phyloP scores from a whole-genome alignment of 805 yeast species.

The Maudiozyma turicensis region DNA sequence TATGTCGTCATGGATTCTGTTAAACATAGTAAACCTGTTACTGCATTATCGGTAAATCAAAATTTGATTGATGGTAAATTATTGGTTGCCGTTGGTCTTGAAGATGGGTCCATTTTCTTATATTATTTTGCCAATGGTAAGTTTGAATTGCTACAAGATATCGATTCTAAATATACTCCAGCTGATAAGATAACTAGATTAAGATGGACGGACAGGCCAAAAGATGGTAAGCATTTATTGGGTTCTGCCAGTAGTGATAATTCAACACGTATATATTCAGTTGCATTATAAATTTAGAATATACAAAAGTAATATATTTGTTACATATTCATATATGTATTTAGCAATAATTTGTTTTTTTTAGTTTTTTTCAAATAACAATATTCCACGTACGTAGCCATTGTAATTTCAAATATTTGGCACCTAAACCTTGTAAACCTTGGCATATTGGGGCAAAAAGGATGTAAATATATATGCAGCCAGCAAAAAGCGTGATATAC shows the following conservation, averaged over 20 bases:
- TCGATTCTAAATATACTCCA: constrained; percentile 42
- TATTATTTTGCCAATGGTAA: constrained; percentile 30
- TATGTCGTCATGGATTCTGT: constrained; percentile 32
- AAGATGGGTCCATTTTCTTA: constrained; percentile 49
- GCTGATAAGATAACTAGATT: constrained; percentile 53
- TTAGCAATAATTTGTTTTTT: background rate
- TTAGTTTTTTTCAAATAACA: constrained; percentile 9
- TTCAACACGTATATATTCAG: constrained; percentile 37
- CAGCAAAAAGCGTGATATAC: constrained; percentile 37
- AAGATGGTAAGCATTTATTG: constrained; percentile 36
- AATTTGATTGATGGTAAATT: constrained; percentile 23
- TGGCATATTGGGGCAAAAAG: constrained; percentile 60
- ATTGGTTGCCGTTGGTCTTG: constrained; percentile 57
- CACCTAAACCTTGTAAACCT: constrained; percentile 62
- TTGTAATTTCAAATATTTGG: constrained; percentile 41
- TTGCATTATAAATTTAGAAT: constrained; percentile 7
- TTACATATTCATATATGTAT: no score
- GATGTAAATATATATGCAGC: constrained; percentile 47
- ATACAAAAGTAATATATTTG: background rate
- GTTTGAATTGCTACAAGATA: constrained; percentile 23
- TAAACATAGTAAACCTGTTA: constrained; percentile 50
- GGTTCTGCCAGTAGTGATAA: constrained; percentile 53
- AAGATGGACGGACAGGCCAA: constrained; percentile 38
- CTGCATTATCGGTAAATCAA: constrained; percentile 50
- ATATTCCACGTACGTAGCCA: constrained; percentile 51